Conservation (phyloP, 495 filamentous ascomycete genomes). For the Lichenothelia convexa region DNA sequence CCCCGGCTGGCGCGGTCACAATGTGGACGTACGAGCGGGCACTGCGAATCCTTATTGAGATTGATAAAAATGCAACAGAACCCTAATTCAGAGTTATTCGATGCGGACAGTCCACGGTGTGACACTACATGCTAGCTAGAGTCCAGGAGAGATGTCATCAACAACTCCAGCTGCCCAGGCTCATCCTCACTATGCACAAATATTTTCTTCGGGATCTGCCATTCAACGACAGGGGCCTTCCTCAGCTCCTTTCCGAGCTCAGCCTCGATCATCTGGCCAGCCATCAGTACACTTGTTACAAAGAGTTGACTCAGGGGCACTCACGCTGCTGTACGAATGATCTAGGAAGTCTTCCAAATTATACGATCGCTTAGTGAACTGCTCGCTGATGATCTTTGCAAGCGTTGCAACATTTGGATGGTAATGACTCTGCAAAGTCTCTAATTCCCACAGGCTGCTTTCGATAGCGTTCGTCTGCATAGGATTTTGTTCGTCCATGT, state of each 20-base stretch:
- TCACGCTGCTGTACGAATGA: conserved; percentile 73
- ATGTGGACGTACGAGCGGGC: conserved; percentile 95
- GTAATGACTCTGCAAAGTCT: conserved; percentile 77
- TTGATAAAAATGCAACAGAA: too few relatives aligned
- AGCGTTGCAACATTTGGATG: conserved; percentile 94
- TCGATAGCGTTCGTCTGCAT: conserved; percentile 75
- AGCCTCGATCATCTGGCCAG: conserved; percentile 49
- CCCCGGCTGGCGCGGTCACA: conserved; percentile 83
- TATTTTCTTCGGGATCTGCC: conserved; percentile 79
- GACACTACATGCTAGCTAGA: too few relatives aligned
- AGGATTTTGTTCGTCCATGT: conserved; percentile 56
- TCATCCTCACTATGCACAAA: too few relatives aligned
- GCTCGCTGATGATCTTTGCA: conserved; percentile 83
- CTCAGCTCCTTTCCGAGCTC: conserved; percentile 69
- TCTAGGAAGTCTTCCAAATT: conserved; percentile 91
- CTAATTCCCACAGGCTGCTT: conserved; percentile 87
- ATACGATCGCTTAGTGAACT: conserved; percentile 91
- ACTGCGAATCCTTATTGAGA: too few relatives aligned
- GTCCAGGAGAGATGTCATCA: too few relatives aligned
- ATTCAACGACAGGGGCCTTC: conserved; percentile 78
- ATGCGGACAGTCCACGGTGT: too few relatives aligned
- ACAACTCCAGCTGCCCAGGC: too few relatives aligned
- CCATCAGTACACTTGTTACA: neutral
- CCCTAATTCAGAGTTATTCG: too few relatives aligned
- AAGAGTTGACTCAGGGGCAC: too few relatives aligned